Evolutionary conservation across 202 grass and related monocot species (phyloP).

Genomic region (Dendrocalamus latiflorus): DNA sequence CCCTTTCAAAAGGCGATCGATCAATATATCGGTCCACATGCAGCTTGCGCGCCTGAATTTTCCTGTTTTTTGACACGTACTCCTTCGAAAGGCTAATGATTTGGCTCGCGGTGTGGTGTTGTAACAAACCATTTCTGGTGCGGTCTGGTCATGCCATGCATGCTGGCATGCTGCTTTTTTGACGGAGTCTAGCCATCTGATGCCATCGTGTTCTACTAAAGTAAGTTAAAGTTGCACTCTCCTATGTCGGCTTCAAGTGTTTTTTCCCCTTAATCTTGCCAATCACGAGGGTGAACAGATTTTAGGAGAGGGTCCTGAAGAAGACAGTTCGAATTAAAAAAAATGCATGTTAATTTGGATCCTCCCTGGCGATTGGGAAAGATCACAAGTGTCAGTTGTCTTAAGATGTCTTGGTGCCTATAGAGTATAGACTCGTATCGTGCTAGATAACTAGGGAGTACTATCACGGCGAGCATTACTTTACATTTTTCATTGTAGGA

Average conservation of each 20-base stretch:
- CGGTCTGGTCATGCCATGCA: conserved; percentile 23
- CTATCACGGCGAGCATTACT: neutral
- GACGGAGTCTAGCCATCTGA: conserved; percentile 26
- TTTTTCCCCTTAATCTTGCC: neutral
- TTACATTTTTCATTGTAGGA: no score
- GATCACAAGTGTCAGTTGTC: neutral
- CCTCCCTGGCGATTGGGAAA: neutral
- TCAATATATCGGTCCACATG: neutral
- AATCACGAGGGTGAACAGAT: conserved; percentile 19
- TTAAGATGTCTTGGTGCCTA: neutral
- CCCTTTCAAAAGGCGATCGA: neutral
- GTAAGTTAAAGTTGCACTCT: conserved; percentile 52
- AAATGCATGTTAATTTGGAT: neutral
- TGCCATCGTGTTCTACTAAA: neutral
- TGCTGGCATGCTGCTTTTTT: conserved; percentile 12
- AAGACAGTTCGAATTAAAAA: neutral
- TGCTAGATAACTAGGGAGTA: neutral
- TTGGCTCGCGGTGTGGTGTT: neutral
- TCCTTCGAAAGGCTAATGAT: conserved; percentile 6
- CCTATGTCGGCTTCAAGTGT: conserved; percentile 23
- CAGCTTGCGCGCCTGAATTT: neutral
- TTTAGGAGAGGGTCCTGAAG: neutral
- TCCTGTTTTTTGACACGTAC: neutral
- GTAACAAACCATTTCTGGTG: conserved; percentile 21
- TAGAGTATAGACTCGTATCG: no score